Evolutionary conservation across 768 basidiomycete species (phyloP), one percentile per base, ranked within the genome.

Genomic region (Paxillus ammoniavirescens): DNA sequence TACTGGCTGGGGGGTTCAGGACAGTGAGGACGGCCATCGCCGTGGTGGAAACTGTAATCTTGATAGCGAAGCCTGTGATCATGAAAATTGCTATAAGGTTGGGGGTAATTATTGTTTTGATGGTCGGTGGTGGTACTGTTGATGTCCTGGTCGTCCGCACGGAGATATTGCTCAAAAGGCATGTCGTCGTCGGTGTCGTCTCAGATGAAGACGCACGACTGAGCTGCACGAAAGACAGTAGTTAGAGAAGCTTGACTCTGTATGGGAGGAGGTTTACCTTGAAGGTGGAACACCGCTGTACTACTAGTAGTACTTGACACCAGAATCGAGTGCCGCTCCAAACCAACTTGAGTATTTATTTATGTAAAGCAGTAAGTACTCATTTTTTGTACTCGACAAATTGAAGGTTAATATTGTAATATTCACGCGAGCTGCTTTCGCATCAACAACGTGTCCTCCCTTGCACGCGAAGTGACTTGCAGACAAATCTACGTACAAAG

Each of bases 111-210:
- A 48, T 46, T 50, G 44, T 31, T 40, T n/a, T 51, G 37, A 41
- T 63, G 47, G 38, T 28, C 26, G 46, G 8, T 21, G 46, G 31
- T 31, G 31, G 17, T 9, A 48, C 14, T 44, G 44, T n/a, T 15
- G 52, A 42, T 23, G 42, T 50, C 33, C 17, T 50, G 51, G 5
- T 62, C 62, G 33, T 72, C 64, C 33, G 62, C 41, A 33, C 65
- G 50, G 9, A 78, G 67, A 60, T 78, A 78, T 52, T 61, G 69
- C 55, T 72, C 68, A 56, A 78, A 78, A 15, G 77, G 77, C 75
- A 76, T 76, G 50, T 51, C 52, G 51, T 55, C 10, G 59, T 47
- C 26, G 56, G 42, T 43, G 49, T 36, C 43, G 50, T 17, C 28
- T 49, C 15, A 47, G 53, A 47, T 42, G 15, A 45, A 13, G 18